A percentile compares a stretch with the other conserved stretches of the same genome.
These are phyloP conservation scores for Pythium inflatum DNA, from an alignment of 352 stramenopile species.

Conservation along the genomic window DNA sequence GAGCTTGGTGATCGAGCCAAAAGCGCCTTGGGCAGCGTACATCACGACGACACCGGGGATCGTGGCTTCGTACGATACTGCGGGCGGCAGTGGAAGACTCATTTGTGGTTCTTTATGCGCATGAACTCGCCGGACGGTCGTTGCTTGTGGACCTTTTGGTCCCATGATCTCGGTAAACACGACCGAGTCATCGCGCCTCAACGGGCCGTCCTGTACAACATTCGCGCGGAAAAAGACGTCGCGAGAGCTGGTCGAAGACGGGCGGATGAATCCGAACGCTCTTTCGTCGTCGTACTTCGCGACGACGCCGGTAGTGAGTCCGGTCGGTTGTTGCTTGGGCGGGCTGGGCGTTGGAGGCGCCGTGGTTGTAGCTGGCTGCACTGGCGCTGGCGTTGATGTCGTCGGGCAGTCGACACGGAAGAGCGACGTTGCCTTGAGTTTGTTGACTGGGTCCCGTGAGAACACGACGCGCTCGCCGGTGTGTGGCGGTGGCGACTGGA, in stretches of 20 bases:
- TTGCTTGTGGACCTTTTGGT: neutral
- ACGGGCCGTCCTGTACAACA: neutral
- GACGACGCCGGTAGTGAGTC: neutral
- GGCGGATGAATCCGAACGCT: conserved; percentile 14
- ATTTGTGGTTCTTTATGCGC: too few relatives aligned
- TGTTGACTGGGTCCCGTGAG: too few relatives aligned
- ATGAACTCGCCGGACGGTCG: neutral
- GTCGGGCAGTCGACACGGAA: too few relatives aligned
- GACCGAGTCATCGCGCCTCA: too few relatives aligned
- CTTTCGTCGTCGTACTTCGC: conserved; percentile 5
- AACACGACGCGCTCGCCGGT: too few relatives aligned
- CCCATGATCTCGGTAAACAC: neutral
- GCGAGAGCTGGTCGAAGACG: neutral
- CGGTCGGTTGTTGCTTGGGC: neutral
- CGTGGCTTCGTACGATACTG: neutral
- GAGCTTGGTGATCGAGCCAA: conserved; percentile 10
- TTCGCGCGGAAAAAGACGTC: conserved; percentile 10
- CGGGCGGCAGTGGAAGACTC: neutral
- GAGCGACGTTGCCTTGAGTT: too few relatives aligned
- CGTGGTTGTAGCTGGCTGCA: too few relatives aligned
- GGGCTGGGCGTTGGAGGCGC: too few relatives aligned
- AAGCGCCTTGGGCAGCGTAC: neutral
- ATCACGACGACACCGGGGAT: neutral
- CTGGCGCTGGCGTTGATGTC: too few relatives aligned
- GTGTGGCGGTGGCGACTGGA: too few relatives aligned